A percentile compares a stretch with the other conserved stretches of the same genome.
Conservation (phyloP, 2,329 filamentous ascomycete species). For the Aspergillus fructus region DNA sequence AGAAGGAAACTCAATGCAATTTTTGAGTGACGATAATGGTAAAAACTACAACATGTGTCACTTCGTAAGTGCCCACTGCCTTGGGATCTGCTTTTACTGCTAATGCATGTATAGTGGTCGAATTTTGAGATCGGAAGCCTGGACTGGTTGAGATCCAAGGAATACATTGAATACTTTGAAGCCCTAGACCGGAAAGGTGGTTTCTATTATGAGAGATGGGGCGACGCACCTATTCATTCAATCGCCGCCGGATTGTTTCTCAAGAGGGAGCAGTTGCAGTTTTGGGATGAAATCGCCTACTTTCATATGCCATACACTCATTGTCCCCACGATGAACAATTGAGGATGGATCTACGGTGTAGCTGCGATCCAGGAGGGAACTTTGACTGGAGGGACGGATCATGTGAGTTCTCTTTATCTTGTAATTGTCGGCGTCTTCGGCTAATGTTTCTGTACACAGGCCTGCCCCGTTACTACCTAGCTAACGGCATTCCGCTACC, state of each 20-base stretch:
- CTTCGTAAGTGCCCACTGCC: conserved; percentile 64
- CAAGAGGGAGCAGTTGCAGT: conserved; percentile 91
- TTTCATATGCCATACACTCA: conserved; percentile 98
- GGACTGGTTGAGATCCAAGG: conserved; percentile 84
- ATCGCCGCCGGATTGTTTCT: conserved; percentile 86
- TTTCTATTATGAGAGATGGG: conserved; percentile 99
- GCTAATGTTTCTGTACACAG: conserved; percentile 43
- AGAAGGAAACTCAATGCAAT: conserved; percentile 81
- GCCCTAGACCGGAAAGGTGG: conserved; percentile 85
- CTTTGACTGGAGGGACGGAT: conserved; percentile 99
- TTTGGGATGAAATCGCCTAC: conserved; percentile 99
- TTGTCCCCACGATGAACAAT: conserved; percentile 88
- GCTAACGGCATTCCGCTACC: conserved; percentile 79
- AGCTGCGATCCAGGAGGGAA: conserved; percentile 95
- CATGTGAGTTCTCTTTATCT: conserved; percentile 64
- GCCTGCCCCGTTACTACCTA: conserved; percentile 83
- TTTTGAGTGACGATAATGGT: conserved; percentile 87
- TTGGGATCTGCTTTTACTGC: not conserved
- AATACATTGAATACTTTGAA: conserved; percentile 89
- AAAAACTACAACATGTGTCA: conserved; percentile 96
- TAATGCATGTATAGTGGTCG: conserved; percentile 70
- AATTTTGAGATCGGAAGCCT: conserved; percentile 97
- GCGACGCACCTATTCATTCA: conserved; percentile 96
- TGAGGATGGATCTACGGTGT: conserved; percentile 79
- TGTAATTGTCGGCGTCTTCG: not conserved